Percentiles rank a stretch among this genome's conserved stretches.
These are phyloP conservation scores for Plasmodium knowlesi DNA, from an alignment of 169 alveolate genomes.

Conservation along the genomic window DNA sequence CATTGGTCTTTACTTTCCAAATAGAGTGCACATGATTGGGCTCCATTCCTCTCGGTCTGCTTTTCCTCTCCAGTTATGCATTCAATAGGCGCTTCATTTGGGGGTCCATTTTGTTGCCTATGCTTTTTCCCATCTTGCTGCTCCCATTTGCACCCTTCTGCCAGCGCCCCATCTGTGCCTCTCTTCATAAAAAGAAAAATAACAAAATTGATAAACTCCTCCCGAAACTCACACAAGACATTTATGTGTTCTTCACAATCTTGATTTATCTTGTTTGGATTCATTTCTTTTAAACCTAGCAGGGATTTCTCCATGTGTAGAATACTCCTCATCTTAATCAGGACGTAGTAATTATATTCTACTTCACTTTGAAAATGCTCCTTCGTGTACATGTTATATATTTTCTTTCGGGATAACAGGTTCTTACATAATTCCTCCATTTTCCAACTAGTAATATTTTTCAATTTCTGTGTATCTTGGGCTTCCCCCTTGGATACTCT, in stretches of 20 bases:
- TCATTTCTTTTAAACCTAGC: conserved; percentile 23
- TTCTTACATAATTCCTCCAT: not conserved
- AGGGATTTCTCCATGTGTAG: conserved; percentile 9
- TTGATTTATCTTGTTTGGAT: conserved; percentile 11
- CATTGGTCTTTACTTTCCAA: not conserved
- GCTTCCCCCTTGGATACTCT: not conserved
- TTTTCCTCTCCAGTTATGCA: not conserved
- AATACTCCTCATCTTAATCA: conserved; percentile 6
- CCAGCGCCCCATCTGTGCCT: not conserved
- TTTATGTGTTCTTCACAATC: conserved; percentile 42
- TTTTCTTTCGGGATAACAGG: not conserved
- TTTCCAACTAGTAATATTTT: not conserved
- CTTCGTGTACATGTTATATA: not conserved
- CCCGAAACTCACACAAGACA: conserved; percentile 9
- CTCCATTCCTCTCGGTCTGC: not conserved
- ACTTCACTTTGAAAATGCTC: conserved; percentile 2
- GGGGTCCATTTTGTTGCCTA: not conserved
- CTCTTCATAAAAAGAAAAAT: conserved; percentile 30
- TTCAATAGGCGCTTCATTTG: not conserved
- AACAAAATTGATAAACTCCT: conserved; percentile 46
- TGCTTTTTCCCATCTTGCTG: not conserved
- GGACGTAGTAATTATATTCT: not conserved
- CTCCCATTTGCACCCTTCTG: not conserved
- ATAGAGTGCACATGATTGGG: not conserved
- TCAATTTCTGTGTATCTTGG: not conserved